These are phyloP conservation scores for Starmerella kuoi DNA, from an alignment of 805 yeast genomes.

Conservation along the genomic window DNA sequence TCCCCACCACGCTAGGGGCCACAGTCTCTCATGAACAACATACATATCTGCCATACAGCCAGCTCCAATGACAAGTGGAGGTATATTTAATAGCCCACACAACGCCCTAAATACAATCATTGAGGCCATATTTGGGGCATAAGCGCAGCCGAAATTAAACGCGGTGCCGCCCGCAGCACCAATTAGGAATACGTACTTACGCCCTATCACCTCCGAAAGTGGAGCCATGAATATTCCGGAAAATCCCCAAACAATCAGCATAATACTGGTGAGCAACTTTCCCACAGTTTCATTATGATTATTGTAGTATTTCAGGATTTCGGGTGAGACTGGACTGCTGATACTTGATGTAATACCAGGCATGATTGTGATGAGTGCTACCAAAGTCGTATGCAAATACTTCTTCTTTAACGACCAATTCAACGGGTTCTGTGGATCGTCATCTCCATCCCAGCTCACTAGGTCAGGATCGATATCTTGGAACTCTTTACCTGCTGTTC, in stretches of 20 bases:
- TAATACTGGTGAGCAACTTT: conserved; percentile 47
- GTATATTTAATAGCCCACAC: conserved; percentile 54
- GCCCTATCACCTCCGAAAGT: conserved; percentile 52
- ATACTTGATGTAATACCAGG: conserved; percentile 38
- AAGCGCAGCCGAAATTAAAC: conserved; percentile 43
- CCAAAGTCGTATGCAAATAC: conserved; percentile 31
- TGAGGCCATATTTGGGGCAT: conserved; percentile 42
- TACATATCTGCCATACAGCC: conserved; percentile 54
- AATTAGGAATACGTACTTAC: conserved; percentile 42
- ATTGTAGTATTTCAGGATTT: conserved; percentile 36
- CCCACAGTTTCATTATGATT: conserved; percentile 34
- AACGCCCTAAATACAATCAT: conserved; percentile 45
- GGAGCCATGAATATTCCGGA: conserved; percentile 59
- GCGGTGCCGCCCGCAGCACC: conserved; percentile 37
- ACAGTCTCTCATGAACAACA: conserved; percentile 38
- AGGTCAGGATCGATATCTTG: conserved; percentile 46
- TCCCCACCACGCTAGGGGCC: conserved; percentile 44
- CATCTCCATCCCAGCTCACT: conserved; percentile 54
- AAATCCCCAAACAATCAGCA: conserved; percentile 55
- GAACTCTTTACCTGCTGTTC: conserved; percentile 38
- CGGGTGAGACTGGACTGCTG: conserved; percentile 44
- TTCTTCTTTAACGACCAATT: conserved; percentile 42
- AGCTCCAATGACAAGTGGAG: conserved; percentile 56
- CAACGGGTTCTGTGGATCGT: conserved; percentile 50
- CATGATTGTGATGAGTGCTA: not conserved